phyloP scores from a whole-genome alignment of 2,329 filamentous ascomycete species.

The Colletotrichum sp. region DNA sequence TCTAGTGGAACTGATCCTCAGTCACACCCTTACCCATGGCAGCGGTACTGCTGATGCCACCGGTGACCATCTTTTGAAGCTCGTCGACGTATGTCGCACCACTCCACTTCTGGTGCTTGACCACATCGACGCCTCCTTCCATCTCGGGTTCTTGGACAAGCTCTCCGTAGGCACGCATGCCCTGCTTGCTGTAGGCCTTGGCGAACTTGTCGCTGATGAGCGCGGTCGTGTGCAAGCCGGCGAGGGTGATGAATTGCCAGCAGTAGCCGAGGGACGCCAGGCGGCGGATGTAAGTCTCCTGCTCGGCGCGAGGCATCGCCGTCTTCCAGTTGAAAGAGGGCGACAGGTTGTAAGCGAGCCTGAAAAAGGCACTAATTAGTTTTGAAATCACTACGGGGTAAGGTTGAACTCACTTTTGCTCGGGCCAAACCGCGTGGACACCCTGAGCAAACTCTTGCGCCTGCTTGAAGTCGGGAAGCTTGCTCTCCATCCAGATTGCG shows the following conservation, averaged over 20 bases:
- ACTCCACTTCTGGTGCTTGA: slow-evolving; percentile 99
- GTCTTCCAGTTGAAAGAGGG: slow-evolving; percentile 99
- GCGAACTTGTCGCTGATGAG: slow-evolving; percentile 91
- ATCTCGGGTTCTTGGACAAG: slow-evolving; percentile 98
- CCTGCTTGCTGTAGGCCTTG: slow-evolving; percentile 77
- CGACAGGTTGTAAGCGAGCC: slow-evolving; percentile 96
- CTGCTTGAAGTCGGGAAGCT: slow-evolving; percentile 89
- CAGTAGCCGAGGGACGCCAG: slow-evolving; percentile 90
- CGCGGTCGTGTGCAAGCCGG: slow-evolving; percentile 93
- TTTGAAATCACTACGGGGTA: neutral
- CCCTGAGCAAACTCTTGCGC: slow-evolving; percentile 92
- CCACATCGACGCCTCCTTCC: slow-evolving; percentile 86
- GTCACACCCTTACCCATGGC: slow-evolving; percentile 99
- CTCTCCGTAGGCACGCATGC: slow-evolving; percentile 97
- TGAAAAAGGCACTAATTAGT: slow-evolving; percentile 35
- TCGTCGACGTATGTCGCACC: slow-evolving; percentile 96
- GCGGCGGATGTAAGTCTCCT: slow-evolving; percentile 96
- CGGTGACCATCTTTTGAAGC: slow-evolving; percentile 94
- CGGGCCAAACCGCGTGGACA: slow-evolving; percentile 92
- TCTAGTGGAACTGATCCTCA: slow-evolving; percentile 87
- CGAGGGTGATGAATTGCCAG: slow-evolving; percentile 99
- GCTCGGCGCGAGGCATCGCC: slow-evolving; percentile 88
- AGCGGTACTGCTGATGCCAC: slow-evolving; percentile 87
- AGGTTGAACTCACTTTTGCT: slow-evolving; percentile 79
- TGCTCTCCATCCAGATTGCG: slow-evolving; percentile 99